Percentiles rank a stretch among this genome's conserved stretches.
phyloP scores from a whole-genome alignment of 225 moss, liverwort and hornwort species.

The Ulota crispa region DNA sequence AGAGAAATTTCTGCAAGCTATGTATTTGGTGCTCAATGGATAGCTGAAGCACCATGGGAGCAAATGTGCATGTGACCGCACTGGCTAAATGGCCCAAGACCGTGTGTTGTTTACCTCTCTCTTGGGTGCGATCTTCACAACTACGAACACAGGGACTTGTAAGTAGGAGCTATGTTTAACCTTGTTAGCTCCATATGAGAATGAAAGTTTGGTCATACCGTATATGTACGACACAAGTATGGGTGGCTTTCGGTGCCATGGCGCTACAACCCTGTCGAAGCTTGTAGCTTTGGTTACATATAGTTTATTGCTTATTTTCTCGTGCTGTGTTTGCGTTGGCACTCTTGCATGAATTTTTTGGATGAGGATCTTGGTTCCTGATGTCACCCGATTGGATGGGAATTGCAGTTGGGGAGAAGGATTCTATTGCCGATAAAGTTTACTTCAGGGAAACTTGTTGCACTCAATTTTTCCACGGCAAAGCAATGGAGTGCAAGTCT shows the following conservation, averaged over 20 bases:
- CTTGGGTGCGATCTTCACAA: neutral
- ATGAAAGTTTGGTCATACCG: neutral
- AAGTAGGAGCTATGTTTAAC: neutral
- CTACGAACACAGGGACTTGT: too few species aligned
- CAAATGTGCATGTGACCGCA: conserved; percentile 12
- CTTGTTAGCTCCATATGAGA: neutral
- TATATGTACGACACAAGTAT: neutral
- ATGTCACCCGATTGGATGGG: too few species aligned
- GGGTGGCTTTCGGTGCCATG: neutral
- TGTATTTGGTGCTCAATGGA: too few species aligned
- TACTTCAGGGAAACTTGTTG: rapidly evolving
- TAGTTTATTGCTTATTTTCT: neutral
- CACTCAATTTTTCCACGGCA: neutral
- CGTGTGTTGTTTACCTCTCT: neutral
- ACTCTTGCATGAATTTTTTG: too few species aligned
- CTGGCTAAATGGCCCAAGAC: neutral
- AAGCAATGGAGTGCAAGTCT: neutral
- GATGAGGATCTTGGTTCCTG: too few species aligned
- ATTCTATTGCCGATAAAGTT: too few species aligned
- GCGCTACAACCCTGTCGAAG: neutral
- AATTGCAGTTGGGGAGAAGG: too few species aligned
- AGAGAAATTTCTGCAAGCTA: neutral
- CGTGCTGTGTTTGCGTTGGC: too few species aligned
- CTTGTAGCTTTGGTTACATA: too few species aligned
- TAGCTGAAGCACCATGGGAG: neutral